These are phyloP conservation scores for Licmophora abbreviata DNA, from an alignment of 108 stramenopile genomes.

Conservation along the genomic window DNA sequence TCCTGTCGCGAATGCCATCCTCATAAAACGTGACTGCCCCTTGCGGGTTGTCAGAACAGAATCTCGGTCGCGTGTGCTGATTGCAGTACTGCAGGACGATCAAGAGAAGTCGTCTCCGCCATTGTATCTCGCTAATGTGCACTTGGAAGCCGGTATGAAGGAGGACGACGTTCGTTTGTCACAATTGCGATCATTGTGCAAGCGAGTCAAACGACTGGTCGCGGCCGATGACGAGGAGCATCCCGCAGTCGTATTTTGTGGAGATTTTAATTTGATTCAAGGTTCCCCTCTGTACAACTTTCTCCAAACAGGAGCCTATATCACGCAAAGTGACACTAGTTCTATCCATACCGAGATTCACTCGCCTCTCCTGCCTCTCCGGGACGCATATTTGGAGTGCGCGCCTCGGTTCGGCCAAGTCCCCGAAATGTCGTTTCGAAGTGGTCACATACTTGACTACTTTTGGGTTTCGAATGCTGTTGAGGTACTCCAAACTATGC, in stretches of 20 bases:
- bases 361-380: conserved; percentile 2
- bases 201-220: conserved; percentile 14
- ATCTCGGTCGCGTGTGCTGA: conserved; percentile 30
- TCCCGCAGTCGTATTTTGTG: conserved; percentile 16
- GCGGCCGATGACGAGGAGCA: conserved; percentile 6
- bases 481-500: conserved; percentile 9
- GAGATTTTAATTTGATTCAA: conserved; percentile 37
- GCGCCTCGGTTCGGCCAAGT: too few relatives aligned
- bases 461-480: conserved; percentile 24
- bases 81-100: conserved; percentile 12
- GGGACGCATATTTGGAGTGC: conserved; percentile 13
- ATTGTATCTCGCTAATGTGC: conserved; percentile 27
- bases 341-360: conserved; percentile 4
- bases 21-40: conserved; percentile 7
- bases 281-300: conserved; percentile 17
- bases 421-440: conserved; percentile 10
- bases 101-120: not conserved
- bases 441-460: conserved; percentile 27
- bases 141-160: conserved; percentile 28
- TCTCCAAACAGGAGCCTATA: conserved; percentile 11
- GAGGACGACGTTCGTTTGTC: conserved; percentile 10
- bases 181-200: conserved; percentile 33
- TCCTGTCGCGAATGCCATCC: conserved; percentile 26
- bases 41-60: conserved; percentile 11
- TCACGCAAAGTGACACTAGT: not conserved